These are phyloP conservation scores for Hanseniaspora nectarophila DNA, from an alignment of 805 yeast species.

Conservation along the genomic window DNA sequence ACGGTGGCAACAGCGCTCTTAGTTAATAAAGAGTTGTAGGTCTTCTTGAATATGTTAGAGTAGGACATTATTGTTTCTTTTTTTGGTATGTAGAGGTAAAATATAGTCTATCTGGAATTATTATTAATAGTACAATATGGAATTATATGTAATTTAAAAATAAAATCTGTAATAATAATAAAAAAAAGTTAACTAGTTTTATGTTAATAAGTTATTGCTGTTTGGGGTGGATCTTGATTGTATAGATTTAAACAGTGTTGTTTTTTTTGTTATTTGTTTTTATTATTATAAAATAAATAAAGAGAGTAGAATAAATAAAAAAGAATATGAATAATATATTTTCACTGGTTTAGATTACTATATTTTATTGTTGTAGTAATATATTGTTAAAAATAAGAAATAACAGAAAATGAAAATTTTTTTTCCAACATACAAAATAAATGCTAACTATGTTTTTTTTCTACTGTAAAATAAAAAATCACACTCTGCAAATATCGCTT, in stretches of 20 bases:
- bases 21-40: slow-evolving; percentile 19
- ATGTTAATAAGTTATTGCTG: too few relatives aligned
- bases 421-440: too few relatives aligned
- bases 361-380: background rate
- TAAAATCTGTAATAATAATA: background rate
- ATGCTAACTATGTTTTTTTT: too few relatives aligned
- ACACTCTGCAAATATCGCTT: background rate
- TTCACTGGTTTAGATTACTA: slow-evolving; percentile 8
- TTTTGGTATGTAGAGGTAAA: background rate
- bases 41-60: slow-evolving; percentile 12
- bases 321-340: background rate
- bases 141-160: background rate
- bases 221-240: too few relatives aligned
- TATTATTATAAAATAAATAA: background rate
- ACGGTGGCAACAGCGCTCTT: slow-evolving; percentile 37
- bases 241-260: background rate
- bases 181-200: background rate
- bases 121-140: background rate
- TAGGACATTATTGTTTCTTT: slow-evolving; percentile 12
- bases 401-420: background rate
- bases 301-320: background rate
- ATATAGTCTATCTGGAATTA: background rate
- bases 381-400: background rate
- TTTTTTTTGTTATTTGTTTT: too few relatives aligned
- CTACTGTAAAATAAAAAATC: too few relatives aligned